Percentiles rank a stretch among this genome's conserved stretches.
phyloP scores from a whole-genome alignment of 192 early-diverging fungal genomes.

The Backusella psychrophila region DNA sequence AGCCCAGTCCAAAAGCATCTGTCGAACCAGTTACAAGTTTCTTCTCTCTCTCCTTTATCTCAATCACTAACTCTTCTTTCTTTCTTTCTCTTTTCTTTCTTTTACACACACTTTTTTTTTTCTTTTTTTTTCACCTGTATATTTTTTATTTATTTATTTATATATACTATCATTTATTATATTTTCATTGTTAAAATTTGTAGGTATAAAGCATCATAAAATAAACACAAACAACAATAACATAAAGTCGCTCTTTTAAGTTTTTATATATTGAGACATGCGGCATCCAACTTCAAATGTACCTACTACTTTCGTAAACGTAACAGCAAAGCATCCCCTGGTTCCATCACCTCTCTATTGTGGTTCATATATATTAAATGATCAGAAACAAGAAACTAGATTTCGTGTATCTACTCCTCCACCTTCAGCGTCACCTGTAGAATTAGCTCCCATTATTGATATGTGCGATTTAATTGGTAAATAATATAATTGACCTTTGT shows the following conservation, averaged over 20 bases:
- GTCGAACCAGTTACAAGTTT: not conserved
- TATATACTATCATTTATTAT: not conserved
- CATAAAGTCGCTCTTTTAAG: not conserved
- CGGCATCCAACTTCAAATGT: constrained; percentile 9
- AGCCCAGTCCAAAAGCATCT: constrained; percentile 28
- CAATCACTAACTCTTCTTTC: not conserved
- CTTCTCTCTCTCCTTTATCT: constrained; percentile 7
- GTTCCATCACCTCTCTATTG: not conserved
- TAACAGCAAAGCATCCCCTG: not conserved
- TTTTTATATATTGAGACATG: constrained; percentile 7
- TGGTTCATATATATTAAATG: not conserved
- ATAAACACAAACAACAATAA: not conserved
- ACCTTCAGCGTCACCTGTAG: constrained; percentile 2
- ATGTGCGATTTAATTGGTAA: constrained; percentile 7
- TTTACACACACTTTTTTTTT: not conserved
- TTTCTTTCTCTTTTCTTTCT: constrained; percentile 1
- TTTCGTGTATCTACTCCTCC: constrained; percentile 13
- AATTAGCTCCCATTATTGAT: constrained; percentile 14
- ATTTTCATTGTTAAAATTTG: not conserved
- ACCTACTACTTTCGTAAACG: not conserved
- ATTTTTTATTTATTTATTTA: not conserved
- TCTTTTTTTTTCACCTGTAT: not conserved
- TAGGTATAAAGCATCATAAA: not conserved
- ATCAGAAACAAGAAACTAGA: not conserved
- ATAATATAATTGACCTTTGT: not conserved